Conservation (phyloP, 345 rosid species). For the Pistacia atlantica region DNA sequence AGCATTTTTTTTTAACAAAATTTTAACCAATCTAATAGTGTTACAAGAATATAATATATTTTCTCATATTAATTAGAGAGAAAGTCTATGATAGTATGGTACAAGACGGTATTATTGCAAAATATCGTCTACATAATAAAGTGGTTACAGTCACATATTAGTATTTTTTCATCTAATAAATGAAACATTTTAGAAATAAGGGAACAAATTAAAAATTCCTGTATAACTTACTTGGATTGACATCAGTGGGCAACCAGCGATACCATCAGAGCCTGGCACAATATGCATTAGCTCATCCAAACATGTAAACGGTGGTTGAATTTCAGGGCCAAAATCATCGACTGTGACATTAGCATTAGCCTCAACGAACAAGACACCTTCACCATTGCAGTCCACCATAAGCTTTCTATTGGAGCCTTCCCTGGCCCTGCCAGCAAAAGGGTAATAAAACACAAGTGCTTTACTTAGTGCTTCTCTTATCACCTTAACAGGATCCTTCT, state of each 20-base stretch:
- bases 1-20: too few relatives aligned
- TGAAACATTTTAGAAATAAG: too few relatives aligned
- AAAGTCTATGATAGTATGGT: too few relatives aligned
- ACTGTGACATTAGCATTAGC: conserved; percentile 4
- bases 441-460: conserved; percentile 11
- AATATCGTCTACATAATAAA: too few relatives aligned
- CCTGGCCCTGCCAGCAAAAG: conserved; percentile 2
- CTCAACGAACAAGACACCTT: not conserved
- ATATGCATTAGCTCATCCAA: not conserved
- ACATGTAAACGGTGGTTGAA: not conserved
- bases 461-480: not conserved
- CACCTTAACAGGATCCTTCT: conserved; percentile 1
- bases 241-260: conserved; percentile 6
- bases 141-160: too few relatives aligned
- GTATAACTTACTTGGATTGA: not conserved
- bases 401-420: conserved; percentile 9
- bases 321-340: not conserved
- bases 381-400: not conserved
- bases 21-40: too few relatives aligned
- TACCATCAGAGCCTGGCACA: conserved; percentile 10
- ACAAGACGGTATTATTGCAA: too few relatives aligned
- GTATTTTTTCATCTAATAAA: too few relatives aligned
- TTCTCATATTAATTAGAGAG: too few relatives aligned
- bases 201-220: too few relatives aligned
- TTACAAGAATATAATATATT: too few relatives aligned